Percentiles rank a stretch among this genome's conserved stretches.
These are phyloP conservation scores for Trichoderma hamatum DNA, from an alignment of 2,329 filamentous ascomycete genomes.

Conservation along the genomic window DNA sequence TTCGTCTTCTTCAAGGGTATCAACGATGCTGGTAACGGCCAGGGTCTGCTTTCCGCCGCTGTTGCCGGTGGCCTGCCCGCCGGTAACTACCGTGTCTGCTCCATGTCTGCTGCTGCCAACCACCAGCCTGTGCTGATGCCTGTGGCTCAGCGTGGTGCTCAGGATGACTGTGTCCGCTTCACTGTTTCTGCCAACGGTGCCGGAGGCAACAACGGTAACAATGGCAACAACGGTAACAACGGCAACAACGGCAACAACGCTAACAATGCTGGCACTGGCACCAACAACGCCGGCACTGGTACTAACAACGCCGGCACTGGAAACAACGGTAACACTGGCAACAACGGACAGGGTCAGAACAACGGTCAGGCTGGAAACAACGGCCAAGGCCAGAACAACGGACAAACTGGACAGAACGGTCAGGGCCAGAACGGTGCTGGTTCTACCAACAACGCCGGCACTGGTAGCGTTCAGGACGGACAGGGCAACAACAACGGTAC, in stretches of 20 bases:
- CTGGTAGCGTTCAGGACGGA: conserved; percentile 18
- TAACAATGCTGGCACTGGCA: neutral
- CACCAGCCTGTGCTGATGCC: conserved; percentile 69
- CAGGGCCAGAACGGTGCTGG: neutral
- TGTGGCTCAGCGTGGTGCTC: conserved; percentile 66
- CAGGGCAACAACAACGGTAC: neutral
- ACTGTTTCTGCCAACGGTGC: conserved; percentile 47
- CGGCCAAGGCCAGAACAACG: conserved; percentile 5
- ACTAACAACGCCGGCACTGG: conserved; percentile 6
- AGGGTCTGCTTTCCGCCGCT: conserved; percentile 55
- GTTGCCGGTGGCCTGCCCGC: conserved; percentile 62
- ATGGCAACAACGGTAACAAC: conserved; percentile 26
- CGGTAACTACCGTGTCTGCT: conserved; percentile 68
- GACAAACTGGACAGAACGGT: neutral
- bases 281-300: neutral
- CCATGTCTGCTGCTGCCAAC: conserved; percentile 65
- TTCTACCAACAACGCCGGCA: conserved; percentile 18
- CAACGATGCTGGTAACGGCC: conserved; percentile 61
- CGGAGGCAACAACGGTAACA: conserved; percentile 26
- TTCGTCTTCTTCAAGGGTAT: conserved; percentile 70
- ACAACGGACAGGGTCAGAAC: conserved; percentile 18
- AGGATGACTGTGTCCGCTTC: conserved; percentile 67
- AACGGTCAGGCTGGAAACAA: neutral
- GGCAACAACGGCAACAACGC: conserved; percentile 28
- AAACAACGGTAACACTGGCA: conserved; percentile 18